These are phyloP conservation scores for Amborella trichopoda DNA, from an alignment of 164 flowering plant species.

Conservation along the genomic window DNA sequence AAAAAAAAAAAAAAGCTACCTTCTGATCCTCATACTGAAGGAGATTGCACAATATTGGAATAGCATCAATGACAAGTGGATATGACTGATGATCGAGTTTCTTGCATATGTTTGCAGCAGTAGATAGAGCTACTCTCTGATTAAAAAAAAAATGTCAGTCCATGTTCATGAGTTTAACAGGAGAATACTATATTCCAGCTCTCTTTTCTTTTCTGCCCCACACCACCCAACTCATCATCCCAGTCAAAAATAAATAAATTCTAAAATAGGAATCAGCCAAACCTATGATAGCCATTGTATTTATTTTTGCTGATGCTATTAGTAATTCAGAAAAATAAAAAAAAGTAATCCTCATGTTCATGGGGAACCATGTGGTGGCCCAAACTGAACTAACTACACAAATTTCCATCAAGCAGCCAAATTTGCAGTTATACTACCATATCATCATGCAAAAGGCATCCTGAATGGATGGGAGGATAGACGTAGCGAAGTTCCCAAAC, in stretches of 20 bases:
- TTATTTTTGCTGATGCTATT: too few relatives aligned
- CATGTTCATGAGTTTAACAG: too few relatives aligned
- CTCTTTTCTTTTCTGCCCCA: too few relatives aligned
- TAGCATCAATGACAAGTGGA: conserved; percentile 60
- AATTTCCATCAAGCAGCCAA: too few relatives aligned
- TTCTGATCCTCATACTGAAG: conserved; percentile 78
- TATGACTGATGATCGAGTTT: conserved; percentile 60
- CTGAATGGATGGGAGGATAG: background rate
- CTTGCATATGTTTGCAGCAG: conserved; percentile 73
- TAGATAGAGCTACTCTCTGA: conserved; percentile 75
- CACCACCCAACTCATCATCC: background rate
- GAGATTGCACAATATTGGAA: conserved; percentile 76
- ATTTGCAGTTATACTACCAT: too few relatives aligned
- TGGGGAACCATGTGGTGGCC: too few relatives aligned
- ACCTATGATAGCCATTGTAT: background rate
- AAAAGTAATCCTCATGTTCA: too few relatives aligned
- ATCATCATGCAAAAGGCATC: background rate
- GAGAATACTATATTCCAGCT: too few relatives aligned
- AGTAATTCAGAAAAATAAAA: too few relatives aligned
- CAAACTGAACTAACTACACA: too few relatives aligned
- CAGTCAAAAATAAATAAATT: background rate
- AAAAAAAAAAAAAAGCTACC: conserved; percentile 22
- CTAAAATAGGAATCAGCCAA: background rate
- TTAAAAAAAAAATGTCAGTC: conserved; percentile 1
- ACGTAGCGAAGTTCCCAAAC: background rate